phyloP scores from a whole-genome alignment of 2,329 filamentous ascomycete genomes.

The Diplocarpon mali region DNA sequence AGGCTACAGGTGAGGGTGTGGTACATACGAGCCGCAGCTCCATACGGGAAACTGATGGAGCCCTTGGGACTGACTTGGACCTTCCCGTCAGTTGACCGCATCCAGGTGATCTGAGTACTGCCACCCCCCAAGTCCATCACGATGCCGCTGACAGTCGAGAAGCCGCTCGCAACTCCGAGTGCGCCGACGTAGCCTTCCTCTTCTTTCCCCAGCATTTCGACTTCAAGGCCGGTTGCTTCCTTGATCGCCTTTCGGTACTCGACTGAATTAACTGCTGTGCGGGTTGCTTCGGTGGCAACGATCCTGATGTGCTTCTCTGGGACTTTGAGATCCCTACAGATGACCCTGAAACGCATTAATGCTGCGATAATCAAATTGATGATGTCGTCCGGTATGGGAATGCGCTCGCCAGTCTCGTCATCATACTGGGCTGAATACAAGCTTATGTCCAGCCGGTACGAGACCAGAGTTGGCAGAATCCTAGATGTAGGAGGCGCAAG shows the following conservation, averaged over 20 bases:
- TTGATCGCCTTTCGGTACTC: constrained; percentile 44
- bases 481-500: constrained; percentile 45
- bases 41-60: constrained; percentile 57
- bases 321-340: constrained; percentile 47
- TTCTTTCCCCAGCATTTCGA: constrained; percentile 51
- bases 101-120: constrained; percentile 60
- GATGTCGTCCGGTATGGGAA: constrained; percentile 41
- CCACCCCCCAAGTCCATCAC: constrained; percentile 66
- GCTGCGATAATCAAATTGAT: constrained; percentile 40
- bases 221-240: constrained; percentile 44
- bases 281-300: constrained; percentile 56
- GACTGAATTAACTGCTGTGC: constrained; percentile 47
- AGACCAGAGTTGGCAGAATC: constrained; percentile 46
- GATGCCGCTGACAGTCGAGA: constrained; percentile 48
- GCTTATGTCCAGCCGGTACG: constrained; percentile 48
- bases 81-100: constrained; percentile 38
- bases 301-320: constrained; percentile 41
- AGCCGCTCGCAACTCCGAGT: constrained; percentile 54
- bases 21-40: constrained; percentile 44
- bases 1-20: no score
- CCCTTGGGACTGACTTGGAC: constrained; percentile 41
- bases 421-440: constrained; percentile 53
- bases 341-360: constrained; percentile 44
- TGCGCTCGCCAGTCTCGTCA: constrained; percentile 29
- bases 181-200: constrained; percentile 57